Evolutionary conservation across 2,329 filamentous ascomycete species (phyloP).

Genomic region (Aspergillus fijiensis): DNA sequence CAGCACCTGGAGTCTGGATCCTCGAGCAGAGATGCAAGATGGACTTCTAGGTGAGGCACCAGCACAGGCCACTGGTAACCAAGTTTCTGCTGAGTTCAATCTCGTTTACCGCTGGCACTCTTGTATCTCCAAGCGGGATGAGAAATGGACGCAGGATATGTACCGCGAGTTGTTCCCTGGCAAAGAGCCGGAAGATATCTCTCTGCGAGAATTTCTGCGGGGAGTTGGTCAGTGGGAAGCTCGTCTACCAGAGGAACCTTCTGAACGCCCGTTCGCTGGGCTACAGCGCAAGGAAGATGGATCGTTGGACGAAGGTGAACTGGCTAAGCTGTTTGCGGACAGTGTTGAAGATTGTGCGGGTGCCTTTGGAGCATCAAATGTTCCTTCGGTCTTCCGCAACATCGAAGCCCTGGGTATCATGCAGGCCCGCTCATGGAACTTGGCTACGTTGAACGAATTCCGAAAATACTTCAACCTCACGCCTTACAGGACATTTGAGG

Average conservation of each 20-base stretch:
- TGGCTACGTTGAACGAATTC: constrained; percentile 60
- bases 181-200: constrained; percentile 37
- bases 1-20: constrained; percentile 63
- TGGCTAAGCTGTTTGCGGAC: constrained; percentile 56
- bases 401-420: constrained; percentile 65
- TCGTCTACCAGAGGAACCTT: constrained; percentile 45
- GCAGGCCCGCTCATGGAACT: constrained; percentile 61
- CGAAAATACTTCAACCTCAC: constrained; percentile 54
- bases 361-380: constrained; percentile 59
- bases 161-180: constrained; percentile 51
- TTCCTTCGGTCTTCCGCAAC: constrained; percentile 58
- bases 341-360: constrained; percentile 63
- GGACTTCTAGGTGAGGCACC: constrained; percentile 47
- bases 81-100: constrained; percentile 68
- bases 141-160: constrained; percentile 60
- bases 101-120: constrained; percentile 67
- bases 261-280: constrained; percentile 50
- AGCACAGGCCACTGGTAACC: constrained; percentile 61
- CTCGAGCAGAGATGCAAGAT: constrained; percentile 58
- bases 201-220: constrained; percentile 40
- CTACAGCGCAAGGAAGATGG: constrained; percentile 52
- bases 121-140: constrained; percentile 59
- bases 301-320: constrained; percentile 57
- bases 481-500: constrained; percentile 51
- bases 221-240: constrained; percentile 45